Evolutionary conservation across 176 grass and related monocot genomes (phyloP).

Genomic region (Microstegium vimineum): DNA sequence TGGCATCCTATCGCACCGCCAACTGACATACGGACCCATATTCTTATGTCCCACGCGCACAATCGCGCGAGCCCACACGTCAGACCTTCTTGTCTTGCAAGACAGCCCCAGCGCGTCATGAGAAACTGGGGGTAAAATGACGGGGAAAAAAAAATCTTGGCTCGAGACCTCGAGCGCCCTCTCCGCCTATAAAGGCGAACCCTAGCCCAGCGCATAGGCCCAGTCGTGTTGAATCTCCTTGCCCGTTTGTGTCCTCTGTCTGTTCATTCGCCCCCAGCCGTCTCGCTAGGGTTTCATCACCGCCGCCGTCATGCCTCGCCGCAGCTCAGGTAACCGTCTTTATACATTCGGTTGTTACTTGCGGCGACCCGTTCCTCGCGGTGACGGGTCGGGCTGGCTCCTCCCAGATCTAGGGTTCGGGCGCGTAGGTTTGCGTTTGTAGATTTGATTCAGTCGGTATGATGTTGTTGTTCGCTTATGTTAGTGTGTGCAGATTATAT

Average conservation of each 20-base stretch:
- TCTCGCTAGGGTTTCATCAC: slow-evolving; percentile 50
- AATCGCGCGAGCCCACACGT: not conserved
- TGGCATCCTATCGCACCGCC: not conserved
- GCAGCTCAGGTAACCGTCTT: slow-evolving; percentile 47
- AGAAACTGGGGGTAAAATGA: not conserved
- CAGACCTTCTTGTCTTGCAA: slow-evolving; percentile 27
- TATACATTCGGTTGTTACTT: not conserved
- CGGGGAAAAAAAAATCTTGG: not conserved
- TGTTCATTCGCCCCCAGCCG: not conserved
- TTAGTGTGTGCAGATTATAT: too few species aligned
- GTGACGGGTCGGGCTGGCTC: not conserved
- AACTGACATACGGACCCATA: not conserved
- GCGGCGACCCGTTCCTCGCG: not conserved
- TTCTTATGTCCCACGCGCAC: not conserved
- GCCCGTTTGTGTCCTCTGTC: not conserved
- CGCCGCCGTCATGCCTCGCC: slow-evolving; percentile 62
- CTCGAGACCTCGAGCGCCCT: too few species aligned
- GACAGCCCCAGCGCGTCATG: not conserved
- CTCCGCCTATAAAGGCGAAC: slow-evolving; percentile 33
- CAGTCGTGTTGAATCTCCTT: not conserved
- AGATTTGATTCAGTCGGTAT: not conserved
- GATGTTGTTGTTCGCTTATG: not conserved
- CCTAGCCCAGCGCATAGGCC: not conserved
- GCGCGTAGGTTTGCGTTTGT: not conserved
- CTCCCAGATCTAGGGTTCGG: not conserved